phyloP scores from a whole-genome alignment of 352 stramenopile genomes.

The Phytophthora multivora region DNA sequence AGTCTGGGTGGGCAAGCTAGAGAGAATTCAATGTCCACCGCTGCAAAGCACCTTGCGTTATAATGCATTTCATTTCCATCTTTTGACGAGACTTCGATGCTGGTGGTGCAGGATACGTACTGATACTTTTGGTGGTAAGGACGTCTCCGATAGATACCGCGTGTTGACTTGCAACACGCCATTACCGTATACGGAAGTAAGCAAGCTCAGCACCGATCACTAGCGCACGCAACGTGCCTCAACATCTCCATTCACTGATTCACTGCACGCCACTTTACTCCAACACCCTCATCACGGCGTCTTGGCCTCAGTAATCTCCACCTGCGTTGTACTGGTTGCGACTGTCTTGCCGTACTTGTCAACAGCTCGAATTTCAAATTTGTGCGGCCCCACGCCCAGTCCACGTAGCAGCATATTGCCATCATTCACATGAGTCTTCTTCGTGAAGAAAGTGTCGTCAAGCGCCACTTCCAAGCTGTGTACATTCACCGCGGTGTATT shows the following conservation, averaged over 20 bases:
- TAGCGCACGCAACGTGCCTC: too few species aligned
- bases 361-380: constrained; percentile 34
- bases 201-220: not conserved
- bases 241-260: too few species aligned
- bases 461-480: constrained; percentile 33
- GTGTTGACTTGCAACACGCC: constrained; percentile 9
- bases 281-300: not conserved
- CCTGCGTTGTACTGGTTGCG: constrained; percentile 14
- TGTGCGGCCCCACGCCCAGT: constrained; percentile 37
- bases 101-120: constrained; percentile 1
- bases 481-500: constrained; percentile 49
- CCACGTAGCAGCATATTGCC: constrained; percentile 53
- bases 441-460: constrained; percentile 31
- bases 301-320: constrained; percentile 11
- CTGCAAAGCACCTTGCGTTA: constrained; percentile 15
- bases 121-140: constrained; percentile 11
- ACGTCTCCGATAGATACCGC: not conserved
- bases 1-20: constrained; percentile 8
- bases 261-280: not conserved
- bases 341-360: constrained; percentile 5
- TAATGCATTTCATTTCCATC: constrained; percentile 27
- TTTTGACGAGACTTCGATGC: not conserved
- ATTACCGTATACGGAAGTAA: too few species aligned
- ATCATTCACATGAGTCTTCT: constrained; percentile 38
- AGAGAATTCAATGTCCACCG: constrained; percentile 15